Conservation (phyloP, 2,329 filamentous ascomycete genomes). For the Diaporthe sp. region DNA sequence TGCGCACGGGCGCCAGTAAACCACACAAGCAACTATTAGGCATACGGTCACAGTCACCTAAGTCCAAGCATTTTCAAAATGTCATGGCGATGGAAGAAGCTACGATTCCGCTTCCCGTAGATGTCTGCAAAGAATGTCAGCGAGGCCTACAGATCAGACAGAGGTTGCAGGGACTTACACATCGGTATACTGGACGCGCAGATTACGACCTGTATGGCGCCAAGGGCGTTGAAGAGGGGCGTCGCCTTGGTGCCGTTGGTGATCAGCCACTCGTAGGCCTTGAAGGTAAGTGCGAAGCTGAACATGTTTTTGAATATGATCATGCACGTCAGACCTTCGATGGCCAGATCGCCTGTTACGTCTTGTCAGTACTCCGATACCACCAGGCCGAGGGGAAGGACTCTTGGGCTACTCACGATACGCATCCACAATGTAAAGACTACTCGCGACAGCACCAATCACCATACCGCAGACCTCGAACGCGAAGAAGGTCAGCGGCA, state of each 20-base stretch:
- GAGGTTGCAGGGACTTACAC: conserved; percentile 70
- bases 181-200: conserved; percentile 82
- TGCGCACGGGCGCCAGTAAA: neutral
- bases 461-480: conserved; percentile 93
- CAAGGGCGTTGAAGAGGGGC: conserved; percentile 76
- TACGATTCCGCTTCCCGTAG: conserved; percentile 82
- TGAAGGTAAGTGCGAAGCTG: conserved; percentile 86
- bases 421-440: conserved; percentile 92
- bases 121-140: conserved; percentile 67
- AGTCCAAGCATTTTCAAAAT: conserved; percentile 68
- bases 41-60: conserved; percentile 35
- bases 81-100: conserved; percentile 83
- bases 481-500: conserved; percentile 86
- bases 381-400: neutral
- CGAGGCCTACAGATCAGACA: neutral
- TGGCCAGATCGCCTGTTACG: conserved; percentile 77
- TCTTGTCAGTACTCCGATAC: conserved; percentile 39
- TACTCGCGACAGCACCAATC: conserved; percentile 86
- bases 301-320: conserved; percentile 97
- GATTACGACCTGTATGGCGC: conserved; percentile 82
- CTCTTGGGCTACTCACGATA: conserved; percentile 73
- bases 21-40: neutral
- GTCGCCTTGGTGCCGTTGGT: conserved; percentile 69
- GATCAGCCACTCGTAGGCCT: conserved; percentile 87
- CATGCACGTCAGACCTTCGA: conserved; percentile 91